Base-by-base conservation (phyloP, 1,139 yeast genomes). In the Taphrina flavorubra region DNA sequence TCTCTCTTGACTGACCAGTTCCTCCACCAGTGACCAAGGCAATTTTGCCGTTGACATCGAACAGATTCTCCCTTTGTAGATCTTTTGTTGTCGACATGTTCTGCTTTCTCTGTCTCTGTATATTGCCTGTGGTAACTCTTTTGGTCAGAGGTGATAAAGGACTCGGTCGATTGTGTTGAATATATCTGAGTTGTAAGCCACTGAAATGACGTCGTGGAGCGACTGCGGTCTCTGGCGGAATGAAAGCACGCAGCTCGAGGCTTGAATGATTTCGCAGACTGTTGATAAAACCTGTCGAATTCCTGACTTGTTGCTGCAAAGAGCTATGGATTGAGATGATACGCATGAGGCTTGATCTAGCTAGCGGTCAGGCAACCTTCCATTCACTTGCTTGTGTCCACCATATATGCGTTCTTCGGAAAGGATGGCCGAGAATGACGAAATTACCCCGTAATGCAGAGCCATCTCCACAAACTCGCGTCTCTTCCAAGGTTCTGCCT, bases 11-110 rank as follows among this genome's bases (percentile, higher is more conserved):
- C 47, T 18, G 13, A 49, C 74, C 68, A 14, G 68, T 65, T 7
- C 56, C 63, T 5, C 68, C 74, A 40, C 74, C 74, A 13, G 74
- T 72, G 51, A 72, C 69, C 53, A 71, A 72, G 65, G 68, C 70
- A 20, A 71, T 70, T 37, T 68, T 51, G 42, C 73, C 74, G 36
- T 69, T 67, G 53, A 72, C 74, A 60, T 68, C 68, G 68, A 72
- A 72, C 51, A 72, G 47, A 56, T 60, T 68, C 20, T 36, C 25
- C 18, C 70, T 51, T 14, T 69, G 49, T 36, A 72, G 65, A 31
- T 58, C 53, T 14, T 42, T 58, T 31, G 62, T 58, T 7, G 39
- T 58, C 20, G 51, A 44, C 62, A 44, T 58, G 34, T 14, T 42
- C 11, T 44, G 47, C 47, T 14, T 14, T 6, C 8, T 25, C 31